Evolutionary conservation across 495 filamentous ascomycete species (phyloP).

Genomic region (Podospora sp.): DNA sequence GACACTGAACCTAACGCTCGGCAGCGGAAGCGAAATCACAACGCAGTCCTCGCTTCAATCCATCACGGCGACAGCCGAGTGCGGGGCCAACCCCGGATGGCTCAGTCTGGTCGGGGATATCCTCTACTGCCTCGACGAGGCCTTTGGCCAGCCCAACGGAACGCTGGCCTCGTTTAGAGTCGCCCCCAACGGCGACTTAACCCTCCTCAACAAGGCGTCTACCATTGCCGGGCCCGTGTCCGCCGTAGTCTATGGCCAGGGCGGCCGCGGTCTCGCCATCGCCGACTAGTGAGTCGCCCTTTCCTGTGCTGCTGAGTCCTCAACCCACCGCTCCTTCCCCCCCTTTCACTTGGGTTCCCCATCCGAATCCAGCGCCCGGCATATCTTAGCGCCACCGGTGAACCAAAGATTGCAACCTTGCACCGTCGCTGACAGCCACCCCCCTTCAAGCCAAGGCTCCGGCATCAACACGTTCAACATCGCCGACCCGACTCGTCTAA

Average conservation of each 20-base stretch:
- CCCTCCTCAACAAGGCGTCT: conserved; percentile 34
- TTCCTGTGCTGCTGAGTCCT: background rate
- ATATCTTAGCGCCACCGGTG: background rate
- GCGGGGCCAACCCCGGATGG: conserved; percentile 62
- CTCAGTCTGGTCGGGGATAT: conserved; percentile 51
- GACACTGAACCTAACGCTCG: conserved; percentile 49
- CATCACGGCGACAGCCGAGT: conserved; percentile 48
- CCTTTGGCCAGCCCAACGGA: conserved; percentile 39
- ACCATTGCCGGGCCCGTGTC: conserved; percentile 48
- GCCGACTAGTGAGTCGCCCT: conserved; percentile 50
- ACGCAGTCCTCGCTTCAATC: conserved; percentile 27
- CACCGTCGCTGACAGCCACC: conserved; percentile 9
- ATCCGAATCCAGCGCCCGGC: background rate
- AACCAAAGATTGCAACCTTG: background rate
- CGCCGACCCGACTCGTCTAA: conserved; percentile 34
- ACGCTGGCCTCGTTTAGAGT: conserved; percentile 44
- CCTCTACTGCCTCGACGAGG: conserved; percentile 66
- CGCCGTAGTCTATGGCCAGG: conserved; percentile 45
- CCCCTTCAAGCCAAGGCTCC: conserved; percentile 20
- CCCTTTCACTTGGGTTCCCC: background rate
- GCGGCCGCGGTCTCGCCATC: conserved; percentile 44
- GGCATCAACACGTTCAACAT: conserved; percentile 29
- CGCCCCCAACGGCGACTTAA: conserved; percentile 40
- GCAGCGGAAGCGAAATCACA: background rate
- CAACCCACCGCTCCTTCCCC: background rate